Evolutionary conservation across 371 early-diverging fungal genomes (phyloP).

Genomic region (Rhizopus delemar): DNA sequence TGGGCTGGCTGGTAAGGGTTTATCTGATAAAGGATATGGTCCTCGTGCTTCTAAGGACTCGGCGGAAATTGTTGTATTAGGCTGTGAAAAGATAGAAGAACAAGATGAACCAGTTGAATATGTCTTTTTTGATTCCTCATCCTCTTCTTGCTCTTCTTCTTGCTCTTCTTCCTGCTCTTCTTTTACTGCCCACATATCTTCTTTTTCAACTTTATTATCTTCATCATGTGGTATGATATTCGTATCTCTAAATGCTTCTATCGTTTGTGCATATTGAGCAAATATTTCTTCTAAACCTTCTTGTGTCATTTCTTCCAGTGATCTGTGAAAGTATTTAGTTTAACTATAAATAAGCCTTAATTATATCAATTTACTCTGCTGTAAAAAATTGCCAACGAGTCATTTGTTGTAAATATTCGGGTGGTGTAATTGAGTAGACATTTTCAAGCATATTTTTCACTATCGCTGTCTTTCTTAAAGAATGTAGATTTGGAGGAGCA

Average conservation of each 20-base stretch:
- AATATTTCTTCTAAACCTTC: conserved; percentile 50
- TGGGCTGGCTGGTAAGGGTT: conserved; percentile 16
- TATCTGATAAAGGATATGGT: conserved; percentile 12
- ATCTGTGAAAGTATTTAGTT: conserved; percentile 20
- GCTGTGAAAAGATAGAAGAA: conserved; percentile 24
- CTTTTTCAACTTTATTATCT: not conserved
- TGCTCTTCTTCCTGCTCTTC: not conserved
- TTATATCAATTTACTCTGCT: conserved; percentile 42
- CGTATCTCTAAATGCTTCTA: conserved; percentile 43
- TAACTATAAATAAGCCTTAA: not conserved
- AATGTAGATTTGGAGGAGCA: conserved; percentile 50
- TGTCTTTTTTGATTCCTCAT: not conserved
- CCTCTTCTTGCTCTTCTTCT: not conserved
- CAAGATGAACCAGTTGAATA: conserved; percentile 6
- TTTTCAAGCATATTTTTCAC: conserved; percentile 51
- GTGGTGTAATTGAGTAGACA: conserved; percentile 46
- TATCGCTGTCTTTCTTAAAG: conserved; percentile 50
- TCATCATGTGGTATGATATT: conserved; percentile 5
- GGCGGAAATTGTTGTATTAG: conserved; percentile 20
- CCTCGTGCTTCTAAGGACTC: conserved; percentile 22
- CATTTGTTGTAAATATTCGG: conserved; percentile 57
- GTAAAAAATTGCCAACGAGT: conserved; percentile 57
- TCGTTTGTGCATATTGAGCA: conserved; percentile 47
- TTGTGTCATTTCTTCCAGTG: conserved; percentile 52
- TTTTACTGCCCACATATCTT: not conserved